Conservation (phyloP, 1,284 basidiomycete genomes). For the Trametes versicolor region DNA sequence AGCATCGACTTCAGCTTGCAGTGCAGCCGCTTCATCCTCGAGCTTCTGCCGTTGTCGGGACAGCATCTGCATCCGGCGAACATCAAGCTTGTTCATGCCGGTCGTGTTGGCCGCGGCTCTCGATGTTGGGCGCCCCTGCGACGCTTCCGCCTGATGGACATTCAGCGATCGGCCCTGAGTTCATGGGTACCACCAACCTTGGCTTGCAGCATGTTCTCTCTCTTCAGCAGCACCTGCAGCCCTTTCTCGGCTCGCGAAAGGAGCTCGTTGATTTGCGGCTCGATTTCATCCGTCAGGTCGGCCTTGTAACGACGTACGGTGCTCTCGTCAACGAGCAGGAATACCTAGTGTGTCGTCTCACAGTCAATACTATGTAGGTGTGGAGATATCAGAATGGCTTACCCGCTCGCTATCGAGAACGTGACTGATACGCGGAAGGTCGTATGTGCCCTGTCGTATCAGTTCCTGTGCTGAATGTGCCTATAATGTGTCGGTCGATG, state of each 20-base stretch:
- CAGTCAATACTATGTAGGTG: background rate
- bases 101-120: slow-evolving; percentile 53
- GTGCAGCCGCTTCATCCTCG: slow-evolving; percentile 60
- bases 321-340: slow-evolving; percentile 73
- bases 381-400: slow-evolving; percentile 18
- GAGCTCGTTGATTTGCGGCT: slow-evolving; percentile 79
- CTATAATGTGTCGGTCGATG: slow-evolving; percentile 46
- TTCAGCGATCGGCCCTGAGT: background rate
- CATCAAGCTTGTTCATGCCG: slow-evolving; percentile 72
- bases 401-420: slow-evolving; percentile 73
- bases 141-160: slow-evolving; percentile 50
- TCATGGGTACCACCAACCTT: slow-evolving; percentile 54
- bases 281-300: slow-evolving; percentile 78
- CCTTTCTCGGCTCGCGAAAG: slow-evolving; percentile 77
- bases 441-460: slow-evolving; percentile 73
- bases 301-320: slow-evolving; percentile 76
- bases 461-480: slow-evolving; percentile 72
- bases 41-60: slow-evolving; percentile 69
- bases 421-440: slow-evolving; percentile 72
- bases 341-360: slow-evolving; percentile 58
- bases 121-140: slow-evolving; percentile 54
- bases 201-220: slow-evolving; percentile 63
- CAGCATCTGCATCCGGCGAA: slow-evolving; percentile 67
- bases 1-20: slow-evolving; percentile 68
- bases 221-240: slow-evolving; percentile 64